Evolutionary conservation across 257 asterid genomes (phyloP).

Genomic region (Leonotis leonurus): DNA sequence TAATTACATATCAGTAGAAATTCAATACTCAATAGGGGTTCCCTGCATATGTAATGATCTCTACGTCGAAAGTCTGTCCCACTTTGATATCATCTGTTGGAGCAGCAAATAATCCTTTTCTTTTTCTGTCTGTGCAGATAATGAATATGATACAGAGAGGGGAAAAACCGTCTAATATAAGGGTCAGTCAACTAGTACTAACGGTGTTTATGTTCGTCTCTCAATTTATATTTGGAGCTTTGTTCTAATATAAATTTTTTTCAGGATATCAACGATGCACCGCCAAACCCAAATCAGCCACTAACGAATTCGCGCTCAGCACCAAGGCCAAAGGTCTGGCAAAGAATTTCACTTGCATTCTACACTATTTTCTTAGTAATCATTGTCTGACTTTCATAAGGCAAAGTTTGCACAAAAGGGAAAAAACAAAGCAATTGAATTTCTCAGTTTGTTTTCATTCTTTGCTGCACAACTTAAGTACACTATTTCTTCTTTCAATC

Average conservation of each 20-base stretch:
- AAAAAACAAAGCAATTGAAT: too few relatives aligned
- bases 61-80: neutral
- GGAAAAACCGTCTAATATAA: slow-evolving; percentile 81
- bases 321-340: slow-evolving; percentile 75
- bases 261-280: slow-evolving; percentile 89
- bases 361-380: neutral
- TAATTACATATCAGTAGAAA: too few relatives aligned
- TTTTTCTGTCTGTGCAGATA: slow-evolving; percentile 42
- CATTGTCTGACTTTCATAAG: too few relatives aligned
- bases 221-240: neutral
- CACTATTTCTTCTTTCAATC: slow-evolving; percentile 24
- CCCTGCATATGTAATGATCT: neutral
- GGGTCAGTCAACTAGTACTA: slow-evolving; percentile 41
- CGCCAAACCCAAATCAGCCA: slow-evolving; percentile 91
- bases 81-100: neutral
- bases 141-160: slow-evolving; percentile 93
- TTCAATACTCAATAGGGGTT: neutral
- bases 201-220: slow-evolving; percentile 9
- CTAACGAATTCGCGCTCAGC: slow-evolving; percentile 61
- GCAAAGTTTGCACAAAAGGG: too few relatives aligned
- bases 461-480: too few relatives aligned
- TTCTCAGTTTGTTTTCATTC: too few relatives aligned
- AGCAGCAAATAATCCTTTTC: neutral
- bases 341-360: neutral
- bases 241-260: neutral